Conservation (phyloP, 192 early-diverging fungal genomes). For the Linderina pennispora region DNA sequence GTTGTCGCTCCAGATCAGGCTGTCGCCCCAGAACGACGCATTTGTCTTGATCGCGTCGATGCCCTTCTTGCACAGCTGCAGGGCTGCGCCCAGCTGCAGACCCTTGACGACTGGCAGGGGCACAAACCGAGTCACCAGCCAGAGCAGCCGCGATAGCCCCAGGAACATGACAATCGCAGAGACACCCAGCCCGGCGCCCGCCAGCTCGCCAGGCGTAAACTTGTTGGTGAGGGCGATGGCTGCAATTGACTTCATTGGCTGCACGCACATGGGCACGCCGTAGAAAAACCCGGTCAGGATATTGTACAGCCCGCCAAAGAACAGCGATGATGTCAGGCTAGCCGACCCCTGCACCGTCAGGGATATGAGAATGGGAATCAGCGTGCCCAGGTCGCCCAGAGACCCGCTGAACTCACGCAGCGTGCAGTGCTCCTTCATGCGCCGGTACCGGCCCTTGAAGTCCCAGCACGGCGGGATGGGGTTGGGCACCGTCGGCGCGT, state of each 20-base stretch:
- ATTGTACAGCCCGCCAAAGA: conserved; percentile 88
- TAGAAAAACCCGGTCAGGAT: conserved; percentile 72
- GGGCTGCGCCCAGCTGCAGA: conserved; percentile 71
- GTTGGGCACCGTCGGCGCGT: conserved; percentile 8
- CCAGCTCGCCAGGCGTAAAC: conserved; percentile 63
- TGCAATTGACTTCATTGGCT: conserved; percentile 89
- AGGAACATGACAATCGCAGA: conserved; percentile 58
- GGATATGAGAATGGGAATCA: conserved; percentile 82
- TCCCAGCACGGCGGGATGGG: conserved; percentile 42
- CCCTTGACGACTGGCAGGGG: conserved; percentile 71
- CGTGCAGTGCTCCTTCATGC: conserved; percentile 37
- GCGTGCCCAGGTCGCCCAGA: conserved; percentile 75
- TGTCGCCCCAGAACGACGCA: conserved; percentile 50
- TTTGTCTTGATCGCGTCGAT: conserved; percentile 51
- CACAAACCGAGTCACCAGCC: conserved; percentile 59
- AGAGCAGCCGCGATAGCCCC: conserved; percentile 64
- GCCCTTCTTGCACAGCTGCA: conserved; percentile 66
- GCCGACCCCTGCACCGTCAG: conserved; percentile 66
- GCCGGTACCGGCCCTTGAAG: conserved; percentile 19
- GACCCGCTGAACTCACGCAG: conserved; percentile 55
- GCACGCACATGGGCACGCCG: conserved; percentile 83
- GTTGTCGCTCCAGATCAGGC: conserved; percentile 65
- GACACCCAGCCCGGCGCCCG: conserved; percentile 65
- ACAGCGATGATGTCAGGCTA: conserved; percentile 68
- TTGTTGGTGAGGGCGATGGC: conserved; percentile 71